Percentiles rank a stretch among this genome's conserved stretches.
Conservation (phyloP, 1,284 basidiomycete species). For the Puccinia novopanici region DNA sequence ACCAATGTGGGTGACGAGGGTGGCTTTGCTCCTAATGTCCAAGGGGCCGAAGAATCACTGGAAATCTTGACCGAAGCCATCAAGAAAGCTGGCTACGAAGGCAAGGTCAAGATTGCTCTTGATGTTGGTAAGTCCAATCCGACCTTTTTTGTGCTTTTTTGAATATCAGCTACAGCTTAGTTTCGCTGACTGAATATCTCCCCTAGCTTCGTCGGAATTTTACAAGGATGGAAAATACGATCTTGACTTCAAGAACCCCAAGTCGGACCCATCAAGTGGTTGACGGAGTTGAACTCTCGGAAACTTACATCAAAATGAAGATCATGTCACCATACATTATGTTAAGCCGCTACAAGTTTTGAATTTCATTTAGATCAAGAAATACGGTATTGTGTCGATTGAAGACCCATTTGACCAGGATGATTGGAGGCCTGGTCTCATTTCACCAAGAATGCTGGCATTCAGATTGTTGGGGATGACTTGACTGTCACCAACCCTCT, state of each 20-base stretch:
- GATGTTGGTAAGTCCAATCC: conserved; percentile 66
- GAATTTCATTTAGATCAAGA: conserved; percentile 63
- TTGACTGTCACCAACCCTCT: conserved; percentile 97
- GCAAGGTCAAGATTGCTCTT: conserved; percentile 97
- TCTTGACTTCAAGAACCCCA: conserved; percentile 93
- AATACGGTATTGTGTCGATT: conserved; percentile 95
- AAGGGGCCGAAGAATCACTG: conserved; percentile 93
- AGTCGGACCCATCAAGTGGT: conserved; percentile 97
- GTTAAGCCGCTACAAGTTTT: neutral
- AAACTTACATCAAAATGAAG: conserved; percentile 78
- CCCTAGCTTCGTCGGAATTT: conserved; percentile 89
- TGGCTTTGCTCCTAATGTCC: conserved; percentile 98
- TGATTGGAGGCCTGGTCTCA: conserved; percentile 97
- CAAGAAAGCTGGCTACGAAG: conserved; percentile 95
- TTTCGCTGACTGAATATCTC: neutral
- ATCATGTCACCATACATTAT: neutral
- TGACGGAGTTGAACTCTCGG: conserved; percentile 90
- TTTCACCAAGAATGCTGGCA: conserved; percentile 74
- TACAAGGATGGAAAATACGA: conserved; percentile 99
- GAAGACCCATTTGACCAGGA: conserved; percentile 99
- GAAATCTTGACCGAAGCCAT: conserved; percentile 95
- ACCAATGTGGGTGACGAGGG: conserved; percentile 99
- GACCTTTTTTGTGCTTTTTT: too few relatives aligned
- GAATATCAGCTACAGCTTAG: too few relatives aligned
- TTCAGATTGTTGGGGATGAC: conserved; percentile 87